These are phyloP conservation scores for Simmondsia chinensis DNA, from an alignment of 148 eudicot species.

Conservation along the genomic window DNA sequence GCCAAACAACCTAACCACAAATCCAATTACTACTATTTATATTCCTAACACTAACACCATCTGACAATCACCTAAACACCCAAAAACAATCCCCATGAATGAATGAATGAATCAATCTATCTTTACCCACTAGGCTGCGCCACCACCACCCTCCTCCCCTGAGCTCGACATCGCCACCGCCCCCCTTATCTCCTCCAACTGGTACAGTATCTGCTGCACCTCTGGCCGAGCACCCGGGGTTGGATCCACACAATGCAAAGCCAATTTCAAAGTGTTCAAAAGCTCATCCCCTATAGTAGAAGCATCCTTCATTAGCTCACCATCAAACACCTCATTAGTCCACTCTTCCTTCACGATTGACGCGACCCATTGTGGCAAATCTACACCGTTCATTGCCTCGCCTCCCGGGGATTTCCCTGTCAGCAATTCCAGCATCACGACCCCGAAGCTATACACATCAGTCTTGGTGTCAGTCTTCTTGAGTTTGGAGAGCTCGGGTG, in stretches of 20 bases:
- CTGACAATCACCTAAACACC: too few species aligned
- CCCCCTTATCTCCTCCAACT: slow-evolving; percentile 60
- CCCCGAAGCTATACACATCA: slow-evolving; percentile 78
- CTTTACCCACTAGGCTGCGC: too few species aligned
- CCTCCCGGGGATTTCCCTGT: slow-evolving; percentile 87
- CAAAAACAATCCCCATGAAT: too few species aligned
- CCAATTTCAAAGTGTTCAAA: slow-evolving; percentile 69
- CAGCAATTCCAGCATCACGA: slow-evolving; percentile 61
- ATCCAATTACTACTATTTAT: too few species aligned
- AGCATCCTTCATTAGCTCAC: slow-evolving; percentile 74
- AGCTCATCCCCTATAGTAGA: slow-evolving; percentile 65
- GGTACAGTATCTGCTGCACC: slow-evolving; percentile 60
- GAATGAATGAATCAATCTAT: too few species aligned
- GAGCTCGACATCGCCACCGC: slow-evolving; percentile 34
- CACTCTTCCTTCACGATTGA: slow-evolving; percentile 80
- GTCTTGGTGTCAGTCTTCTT: slow-evolving; percentile 76
- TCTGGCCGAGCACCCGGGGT: slow-evolving; percentile 69
- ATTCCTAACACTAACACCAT: too few species aligned
- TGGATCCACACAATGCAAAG: slow-evolving; percentile 82
- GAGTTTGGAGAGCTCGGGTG: slow-evolving; percentile 82
- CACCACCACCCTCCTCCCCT: slow-evolving; percentile 48
- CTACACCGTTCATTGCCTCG: slow-evolving; percentile 63
- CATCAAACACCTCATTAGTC: slow-evolving; percentile 85
- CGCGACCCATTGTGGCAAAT: slow-evolving; percentile 90
- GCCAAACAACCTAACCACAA: too few species aligned